Conservation (phyloP, 1,139 yeast genomes). For the Yamadazyma friedrichii region DNA sequence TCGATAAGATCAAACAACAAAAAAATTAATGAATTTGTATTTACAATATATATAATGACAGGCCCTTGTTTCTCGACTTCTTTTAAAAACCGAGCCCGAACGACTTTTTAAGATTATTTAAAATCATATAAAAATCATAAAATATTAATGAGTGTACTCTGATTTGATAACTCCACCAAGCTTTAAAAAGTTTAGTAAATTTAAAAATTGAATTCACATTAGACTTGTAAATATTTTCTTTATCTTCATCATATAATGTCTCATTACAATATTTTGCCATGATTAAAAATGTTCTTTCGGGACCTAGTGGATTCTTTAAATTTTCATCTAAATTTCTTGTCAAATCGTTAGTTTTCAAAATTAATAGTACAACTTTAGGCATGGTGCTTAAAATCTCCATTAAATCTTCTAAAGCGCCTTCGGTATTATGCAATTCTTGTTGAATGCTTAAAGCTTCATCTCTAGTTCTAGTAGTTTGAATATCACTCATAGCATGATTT, state of each 20-base stretch:
- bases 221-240: slow-evolving; percentile 35
- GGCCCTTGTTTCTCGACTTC: neutral
- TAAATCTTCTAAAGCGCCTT: slow-evolving; percentile 67
- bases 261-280: slow-evolving; percentile 88
- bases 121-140: slow-evolving; percentile 45
- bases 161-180: slow-evolving; percentile 53
- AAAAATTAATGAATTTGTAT: slow-evolving; percentile 5
- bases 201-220: too few relatives aligned
- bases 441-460: slow-evolving; percentile 60
- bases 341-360: slow-evolving; percentile 90
- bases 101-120: slow-evolving; percentile 1
- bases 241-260: slow-evolving; percentile 68
- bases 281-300: slow-evolving; percentile 82
- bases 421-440: slow-evolving; percentile 50
- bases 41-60: slow-evolving; percentile 1
- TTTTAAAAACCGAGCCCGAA: neutral
- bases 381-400: slow-evolving; percentile 78
- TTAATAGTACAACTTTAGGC: slow-evolving; percentile 82
- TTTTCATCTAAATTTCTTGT: slow-evolving; percentile 86
- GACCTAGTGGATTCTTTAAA: slow-evolving; percentile 79
- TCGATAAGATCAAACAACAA: slow-evolving; percentile 71
- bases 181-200: slow-evolving; percentile 17
- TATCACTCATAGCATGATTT: slow-evolving; percentile 40
- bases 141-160: slow-evolving; percentile 53
- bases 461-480: slow-evolving; percentile 57